Evolutionary conservation across 345 rosid species (phyloP).

Genomic region (Eucalyptus guilfoylei): DNA sequence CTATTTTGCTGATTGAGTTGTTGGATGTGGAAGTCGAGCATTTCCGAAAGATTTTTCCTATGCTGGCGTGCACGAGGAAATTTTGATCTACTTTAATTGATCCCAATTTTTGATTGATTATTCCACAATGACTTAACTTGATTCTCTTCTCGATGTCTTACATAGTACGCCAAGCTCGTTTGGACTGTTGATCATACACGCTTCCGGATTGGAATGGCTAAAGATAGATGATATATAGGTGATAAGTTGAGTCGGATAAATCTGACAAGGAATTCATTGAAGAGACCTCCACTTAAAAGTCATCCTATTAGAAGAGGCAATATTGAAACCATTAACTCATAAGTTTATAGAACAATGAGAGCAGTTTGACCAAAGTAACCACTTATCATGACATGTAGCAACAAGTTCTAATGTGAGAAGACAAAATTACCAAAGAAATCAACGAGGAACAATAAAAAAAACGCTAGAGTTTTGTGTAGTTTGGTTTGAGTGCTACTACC

Average conservation of each 20-base stretch:
- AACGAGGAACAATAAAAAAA: no score
- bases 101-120: neutral
- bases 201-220: neutral
- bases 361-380: neutral
- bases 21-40: neutral
- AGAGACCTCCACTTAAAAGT: neutral
- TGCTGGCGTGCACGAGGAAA: neutral
- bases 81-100: neutral
- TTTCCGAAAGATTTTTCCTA: neutral
- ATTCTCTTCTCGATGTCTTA: neutral
- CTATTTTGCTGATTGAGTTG: neutral
- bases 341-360: neutral
- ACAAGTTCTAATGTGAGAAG: neutral
- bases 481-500: accelerated
- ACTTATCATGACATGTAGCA: no score
- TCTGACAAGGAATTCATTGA: neutral
- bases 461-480: no score
- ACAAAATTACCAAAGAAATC: neutral
- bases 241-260: neutral
- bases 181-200: neutral
- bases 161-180: neutral
- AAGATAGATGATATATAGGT: neutral
- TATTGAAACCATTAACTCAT: neutral
- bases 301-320: neutral
- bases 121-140: no score